Evolutionary conservation across 2,329 filamentous ascomycete species (phyloP).

Genomic region (Exserohilum rostratum): DNA sequence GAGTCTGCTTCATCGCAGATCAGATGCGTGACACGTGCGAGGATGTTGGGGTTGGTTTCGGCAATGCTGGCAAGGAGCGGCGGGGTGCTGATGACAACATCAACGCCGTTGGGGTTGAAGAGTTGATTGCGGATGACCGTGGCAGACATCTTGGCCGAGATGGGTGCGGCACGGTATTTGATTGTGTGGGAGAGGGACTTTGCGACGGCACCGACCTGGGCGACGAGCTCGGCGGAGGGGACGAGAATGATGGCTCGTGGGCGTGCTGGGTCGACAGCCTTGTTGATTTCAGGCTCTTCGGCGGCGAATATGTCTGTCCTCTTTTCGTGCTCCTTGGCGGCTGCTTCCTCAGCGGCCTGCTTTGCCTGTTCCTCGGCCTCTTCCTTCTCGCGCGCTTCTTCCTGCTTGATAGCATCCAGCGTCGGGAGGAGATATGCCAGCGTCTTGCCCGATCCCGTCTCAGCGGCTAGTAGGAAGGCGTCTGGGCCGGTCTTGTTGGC

Average conservation of each 20-base stretch:
- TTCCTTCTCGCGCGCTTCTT: slow-evolving; percentile 61
- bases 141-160: slow-evolving; percentile 78
- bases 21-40: slow-evolving; percentile 88
- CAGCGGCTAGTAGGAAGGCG: slow-evolving; percentile 84
- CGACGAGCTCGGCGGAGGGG: slow-evolving; percentile 88
- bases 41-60: slow-evolving; percentile 85
- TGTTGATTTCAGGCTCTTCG: slow-evolving; percentile 60
- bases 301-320: slow-evolving; percentile 64
- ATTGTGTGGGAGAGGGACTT: slow-evolving; percentile 82
- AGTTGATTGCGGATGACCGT: slow-evolving; percentile 83
- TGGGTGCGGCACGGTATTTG: slow-evolving; percentile 84
- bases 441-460: slow-evolving; percentile 97
- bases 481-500: slow-evolving; percentile 54
- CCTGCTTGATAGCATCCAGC: slow-evolving; percentile 82
- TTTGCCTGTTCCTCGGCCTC: slow-evolving; percentile 55
- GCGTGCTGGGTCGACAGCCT: slow-evolving; percentile 73
- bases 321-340: slow-evolving; percentile 32
- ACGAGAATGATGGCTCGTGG: slow-evolving; percentile 86
- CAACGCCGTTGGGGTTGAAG: slow-evolving; percentile 80
- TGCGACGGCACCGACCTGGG: slow-evolving; percentile 80
- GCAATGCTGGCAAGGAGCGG: slow-evolving; percentile 88
- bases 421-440: slow-evolving; percentile 87
- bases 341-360: slow-evolving; percentile 60
- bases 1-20: slow-evolving; percentile 96
- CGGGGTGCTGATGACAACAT: slow-evolving; percentile 85